These are phyloP conservation scores for Diphasiastrum complanatum DNA, from an alignment of 83 land plant genomes.

Conservation along the genomic window DNA sequence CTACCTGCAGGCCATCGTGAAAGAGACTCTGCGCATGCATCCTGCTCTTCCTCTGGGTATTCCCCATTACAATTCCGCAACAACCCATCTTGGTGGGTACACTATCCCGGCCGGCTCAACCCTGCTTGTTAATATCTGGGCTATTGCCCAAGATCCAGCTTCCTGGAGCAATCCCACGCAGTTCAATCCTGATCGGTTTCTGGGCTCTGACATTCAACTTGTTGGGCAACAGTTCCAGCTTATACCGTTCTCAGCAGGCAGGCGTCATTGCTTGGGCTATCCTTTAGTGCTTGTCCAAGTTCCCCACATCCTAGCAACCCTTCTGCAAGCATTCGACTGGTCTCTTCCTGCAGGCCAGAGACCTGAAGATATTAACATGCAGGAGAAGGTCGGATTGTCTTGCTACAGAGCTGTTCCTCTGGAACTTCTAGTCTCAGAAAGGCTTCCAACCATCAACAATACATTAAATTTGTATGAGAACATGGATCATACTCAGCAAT, in stretches of 20 bases:
- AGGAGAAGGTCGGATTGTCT: no score
- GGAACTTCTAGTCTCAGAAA: no score
- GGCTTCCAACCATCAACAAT: no score
- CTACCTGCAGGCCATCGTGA: background rate
- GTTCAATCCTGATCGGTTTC: conserved; percentile 7
- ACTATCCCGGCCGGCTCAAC: background rate
- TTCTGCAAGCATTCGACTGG: conserved; percentile 9
- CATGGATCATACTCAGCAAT: no score
- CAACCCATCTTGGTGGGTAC: background rate
- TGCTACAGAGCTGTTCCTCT: no score
- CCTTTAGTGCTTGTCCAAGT: background rate
- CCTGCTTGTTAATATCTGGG: conserved; percentile 1
- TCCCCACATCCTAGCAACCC: background rate
- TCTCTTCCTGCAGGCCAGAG: no score
- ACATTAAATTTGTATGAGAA: no score
- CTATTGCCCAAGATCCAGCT: background rate
- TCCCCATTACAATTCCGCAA: background rate
- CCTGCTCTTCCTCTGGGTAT: background rate
- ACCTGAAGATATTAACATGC: no score
- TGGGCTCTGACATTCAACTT: no score
- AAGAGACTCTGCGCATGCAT: background rate
- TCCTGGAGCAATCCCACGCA: background rate
- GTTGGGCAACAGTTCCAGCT: background rate
- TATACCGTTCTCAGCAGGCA: conserved; percentile 1
- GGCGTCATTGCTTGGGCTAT: conserved; percentile 1